Percentiles rank a stretch among this genome's conserved stretches.
phyloP scores from a whole-genome alignment of 1,139 yeast species.

The Suhomyces yuchorum region DNA sequence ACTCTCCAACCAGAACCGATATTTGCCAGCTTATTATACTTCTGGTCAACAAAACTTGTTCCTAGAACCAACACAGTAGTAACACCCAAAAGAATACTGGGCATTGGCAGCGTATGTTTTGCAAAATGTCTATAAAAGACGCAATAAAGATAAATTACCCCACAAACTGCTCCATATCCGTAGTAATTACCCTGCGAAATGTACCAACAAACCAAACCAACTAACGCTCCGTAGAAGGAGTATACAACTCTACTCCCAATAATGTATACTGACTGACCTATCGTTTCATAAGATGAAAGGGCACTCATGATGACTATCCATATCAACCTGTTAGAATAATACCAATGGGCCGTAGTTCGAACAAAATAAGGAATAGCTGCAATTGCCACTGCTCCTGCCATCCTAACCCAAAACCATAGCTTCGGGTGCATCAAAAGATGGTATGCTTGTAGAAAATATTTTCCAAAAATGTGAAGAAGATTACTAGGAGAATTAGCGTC shows the following conservation, averaged over 20 bases:
- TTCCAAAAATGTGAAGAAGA: slow-evolving; percentile 25
- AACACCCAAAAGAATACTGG: slow-evolving; percentile 33
- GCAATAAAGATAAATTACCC: slow-evolving; percentile 28
- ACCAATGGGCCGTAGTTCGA: slow-evolving; percentile 36
- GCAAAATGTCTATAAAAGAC: slow-evolving; percentile 38
- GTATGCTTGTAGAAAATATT: slow-evolving; percentile 20
- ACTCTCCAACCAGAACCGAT: slow-evolving; percentile 35
- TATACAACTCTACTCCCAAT: slow-evolving; percentile 30
- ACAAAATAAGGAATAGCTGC: slow-evolving; percentile 35
- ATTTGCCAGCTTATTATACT: slow-evolving; percentile 23
- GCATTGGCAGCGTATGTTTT: slow-evolving; percentile 31
- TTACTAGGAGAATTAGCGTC: slow-evolving; percentile 34
- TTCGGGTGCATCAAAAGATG: slow-evolving; percentile 22
- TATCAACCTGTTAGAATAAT: slow-evolving; percentile 29
- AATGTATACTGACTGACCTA: slow-evolving; percentile 38
- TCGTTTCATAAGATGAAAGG: slow-evolving; percentile 34
- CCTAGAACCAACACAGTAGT: slow-evolving; percentile 38
- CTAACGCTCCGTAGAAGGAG: slow-evolving; percentile 34
- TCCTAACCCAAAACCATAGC: slow-evolving; percentile 37
- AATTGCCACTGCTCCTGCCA: slow-evolving; percentile 27
- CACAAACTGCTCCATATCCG: slow-evolving; percentile 36
- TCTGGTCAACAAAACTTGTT: slow-evolving; percentile 36
- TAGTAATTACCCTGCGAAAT: slow-evolving; percentile 40
- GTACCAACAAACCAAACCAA: slow-evolving; percentile 42
- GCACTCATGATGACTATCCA: slow-evolving; percentile 43